These are phyloP conservation scores for Fomitopsis serialis DNA, from an alignment of 768 basidiomycete genomes.

Conservation along the genomic window DNA sequence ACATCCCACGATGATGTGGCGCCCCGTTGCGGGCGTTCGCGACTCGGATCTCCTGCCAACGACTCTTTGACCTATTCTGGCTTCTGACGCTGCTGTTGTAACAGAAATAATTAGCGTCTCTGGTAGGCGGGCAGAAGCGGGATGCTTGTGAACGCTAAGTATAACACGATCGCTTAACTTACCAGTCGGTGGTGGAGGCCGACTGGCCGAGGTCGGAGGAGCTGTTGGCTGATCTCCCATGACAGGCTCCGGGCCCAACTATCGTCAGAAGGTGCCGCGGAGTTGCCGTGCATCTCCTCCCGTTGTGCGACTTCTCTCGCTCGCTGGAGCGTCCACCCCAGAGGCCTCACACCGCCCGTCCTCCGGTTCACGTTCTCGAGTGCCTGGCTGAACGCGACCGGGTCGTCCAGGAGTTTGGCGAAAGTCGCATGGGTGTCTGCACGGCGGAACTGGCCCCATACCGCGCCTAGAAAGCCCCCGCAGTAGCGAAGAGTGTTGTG, in stretches of 20 bases:
- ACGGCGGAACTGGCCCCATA: conserved; percentile 25
- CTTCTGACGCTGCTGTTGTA: neutral
- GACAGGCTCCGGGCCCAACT: neutral
- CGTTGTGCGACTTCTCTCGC: conserved; percentile 7
- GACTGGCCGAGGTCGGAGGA: neutral
- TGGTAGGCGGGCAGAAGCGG: too few relatives aligned
- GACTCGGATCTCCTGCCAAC: conserved; percentile 66
- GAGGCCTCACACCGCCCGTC: conserved; percentile 8
- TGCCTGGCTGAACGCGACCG: conserved; percentile 24
- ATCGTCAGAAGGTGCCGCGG: conserved; percentile 4
- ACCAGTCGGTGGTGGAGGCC: neutral
- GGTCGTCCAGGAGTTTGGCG: conserved; percentile 24
- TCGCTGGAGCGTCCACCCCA: conserved; percentile 11
- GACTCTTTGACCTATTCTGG: conserved; percentile 21
- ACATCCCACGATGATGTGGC: conserved; percentile 59
- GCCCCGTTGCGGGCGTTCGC: conserved; percentile 39
- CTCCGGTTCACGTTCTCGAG: conserved; percentile 27
- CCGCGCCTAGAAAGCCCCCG: conserved; percentile 23
- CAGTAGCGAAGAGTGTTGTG: conserved; percentile 18
- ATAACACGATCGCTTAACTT: too few relatives aligned
- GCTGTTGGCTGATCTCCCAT: neutral
- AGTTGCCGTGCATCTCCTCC: conserved; percentile 8
- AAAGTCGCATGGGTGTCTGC: conserved; percentile 27
- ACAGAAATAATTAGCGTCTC: neutral
- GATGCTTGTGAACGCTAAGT: too few relatives aligned